These are phyloP conservation scores for Cryptosporidium baileyi DNA, from an alignment of 169 alveolate species.

Conservation along the genomic window DNA sequence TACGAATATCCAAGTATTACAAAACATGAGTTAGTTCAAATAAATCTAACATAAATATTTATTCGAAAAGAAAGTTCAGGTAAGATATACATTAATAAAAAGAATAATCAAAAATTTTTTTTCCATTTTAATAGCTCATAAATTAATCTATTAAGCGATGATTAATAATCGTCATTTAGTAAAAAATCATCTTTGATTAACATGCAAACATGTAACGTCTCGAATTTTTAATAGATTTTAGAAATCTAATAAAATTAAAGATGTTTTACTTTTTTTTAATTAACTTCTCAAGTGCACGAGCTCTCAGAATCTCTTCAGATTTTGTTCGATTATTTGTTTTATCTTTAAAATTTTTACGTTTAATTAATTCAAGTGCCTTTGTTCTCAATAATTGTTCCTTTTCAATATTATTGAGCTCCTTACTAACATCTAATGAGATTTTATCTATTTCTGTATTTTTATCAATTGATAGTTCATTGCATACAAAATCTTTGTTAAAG, in stretches of 20 bases:
- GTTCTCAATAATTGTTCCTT: conserved; percentile 5
- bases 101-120: too few relatives aligned
- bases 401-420: neutral
- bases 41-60: too few relatives aligned
- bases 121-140: too few relatives aligned
- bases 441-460: neutral
- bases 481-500: neutral
- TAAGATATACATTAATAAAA: too few relatives aligned
- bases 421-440: neutral
- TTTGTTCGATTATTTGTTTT: neutral
- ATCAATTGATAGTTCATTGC: neutral
- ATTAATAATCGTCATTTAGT: too few relatives aligned
- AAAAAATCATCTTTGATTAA: too few relatives aligned
- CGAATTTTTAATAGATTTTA: too few relatives aligned
- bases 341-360: neutral
- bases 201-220: too few relatives aligned
- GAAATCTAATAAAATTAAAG: too few relatives aligned
- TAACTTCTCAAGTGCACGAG: conserved; percentile 45
- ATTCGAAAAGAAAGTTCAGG: too few relatives aligned
- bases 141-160: too few relatives aligned
- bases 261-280: conserved; percentile 17
- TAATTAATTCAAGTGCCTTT: conserved; percentile 32
- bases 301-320: conserved; percentile 44
- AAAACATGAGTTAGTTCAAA: conserved; percentile 10
- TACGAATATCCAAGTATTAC: conserved; percentile 31